phyloP scores from a whole-genome alignment of 768 basidiomycete species.

The Calocera viscosa region DNA sequence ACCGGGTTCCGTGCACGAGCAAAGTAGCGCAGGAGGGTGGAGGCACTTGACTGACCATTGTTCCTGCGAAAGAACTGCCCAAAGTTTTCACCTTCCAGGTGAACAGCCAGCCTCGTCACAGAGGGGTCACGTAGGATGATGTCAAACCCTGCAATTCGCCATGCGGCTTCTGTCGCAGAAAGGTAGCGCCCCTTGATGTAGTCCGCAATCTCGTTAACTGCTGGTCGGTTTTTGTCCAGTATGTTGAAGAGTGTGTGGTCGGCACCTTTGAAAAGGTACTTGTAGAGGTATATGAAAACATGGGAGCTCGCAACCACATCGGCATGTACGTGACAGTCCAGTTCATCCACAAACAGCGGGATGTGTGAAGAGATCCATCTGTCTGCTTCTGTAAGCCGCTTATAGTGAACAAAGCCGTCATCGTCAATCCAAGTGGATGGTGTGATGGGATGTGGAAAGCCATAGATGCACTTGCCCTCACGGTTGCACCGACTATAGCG shows the following conservation, averaged over 20 bases:
- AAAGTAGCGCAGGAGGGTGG: conserved; percentile 9
- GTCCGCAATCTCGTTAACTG: conserved; percentile 28
- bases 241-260: conserved; percentile 11
- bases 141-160: conserved; percentile 30
- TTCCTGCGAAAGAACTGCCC: background rate
- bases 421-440: no score
- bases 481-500: no score
- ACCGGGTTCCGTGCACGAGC: background rate
- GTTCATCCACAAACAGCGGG: no score
- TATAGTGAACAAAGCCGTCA: no score
- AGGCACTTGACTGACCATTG: background rate
- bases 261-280: conserved; percentile 18
- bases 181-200: conserved; percentile 29
- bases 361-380: no score
- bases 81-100: conserved; percentile 18
- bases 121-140: conserved; percentile 28
- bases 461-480: no score
- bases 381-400: no score
- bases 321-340: no score
- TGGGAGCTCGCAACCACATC: no score
- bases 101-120: conserved; percentile 29
- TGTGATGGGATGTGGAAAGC: no score
- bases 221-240: background rate
- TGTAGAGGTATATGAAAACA: conserved; percentile 17
- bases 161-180: conserved; percentile 28